These are phyloP conservation scores for Chlamydomonas reinhardtii DNA, from an alignment of 163 green algal species.

Conservation along the genomic window DNA sequence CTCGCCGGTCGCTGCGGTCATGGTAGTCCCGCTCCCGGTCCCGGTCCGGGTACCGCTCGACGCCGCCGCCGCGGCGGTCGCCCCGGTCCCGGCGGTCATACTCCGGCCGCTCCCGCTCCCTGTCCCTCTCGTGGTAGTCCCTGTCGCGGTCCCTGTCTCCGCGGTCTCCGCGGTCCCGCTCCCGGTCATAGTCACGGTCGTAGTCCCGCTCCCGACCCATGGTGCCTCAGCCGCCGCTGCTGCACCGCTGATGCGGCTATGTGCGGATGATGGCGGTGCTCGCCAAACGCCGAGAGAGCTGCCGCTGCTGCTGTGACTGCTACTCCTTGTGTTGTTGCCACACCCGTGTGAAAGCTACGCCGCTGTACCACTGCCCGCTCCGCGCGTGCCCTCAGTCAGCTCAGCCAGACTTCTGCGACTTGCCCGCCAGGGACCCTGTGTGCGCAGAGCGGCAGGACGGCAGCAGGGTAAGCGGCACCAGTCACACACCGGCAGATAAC, in stretches of 20 bases:
- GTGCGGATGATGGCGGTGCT: too few relatives aligned
- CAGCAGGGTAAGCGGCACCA: too few relatives aligned
- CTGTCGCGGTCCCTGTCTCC: conserved; percentile 14
- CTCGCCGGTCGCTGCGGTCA: neutral
- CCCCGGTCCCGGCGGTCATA: too few relatives aligned
- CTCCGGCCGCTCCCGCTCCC: neutral
- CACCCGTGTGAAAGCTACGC: too few relatives aligned
- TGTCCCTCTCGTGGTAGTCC: neutral
- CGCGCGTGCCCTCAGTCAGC: too few relatives aligned
- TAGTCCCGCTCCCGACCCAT: conserved; percentile 39
- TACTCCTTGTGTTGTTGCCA: too few relatives aligned
- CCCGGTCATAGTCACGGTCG: conserved; percentile 45
- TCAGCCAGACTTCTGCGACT: conserved; percentile 9
- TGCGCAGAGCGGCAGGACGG: too few relatives aligned
- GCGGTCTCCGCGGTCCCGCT: conserved; percentile 56
- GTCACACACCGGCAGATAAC: too few relatives aligned
- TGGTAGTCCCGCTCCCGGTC: conserved; percentile 50
- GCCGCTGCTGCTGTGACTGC: too few relatives aligned
- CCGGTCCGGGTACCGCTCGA: conserved; percentile 27
- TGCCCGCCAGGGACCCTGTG: conserved; percentile 46
- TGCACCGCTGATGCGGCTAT: too few relatives aligned
- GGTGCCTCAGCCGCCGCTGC: neutral
- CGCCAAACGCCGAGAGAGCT: too few relatives aligned
- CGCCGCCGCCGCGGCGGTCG: neutral
- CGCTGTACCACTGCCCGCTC: too few relatives aligned